Base-by-base conservation (phyloP, 805 yeast genomes). In the Wickerhamiella australiensis region DNA sequence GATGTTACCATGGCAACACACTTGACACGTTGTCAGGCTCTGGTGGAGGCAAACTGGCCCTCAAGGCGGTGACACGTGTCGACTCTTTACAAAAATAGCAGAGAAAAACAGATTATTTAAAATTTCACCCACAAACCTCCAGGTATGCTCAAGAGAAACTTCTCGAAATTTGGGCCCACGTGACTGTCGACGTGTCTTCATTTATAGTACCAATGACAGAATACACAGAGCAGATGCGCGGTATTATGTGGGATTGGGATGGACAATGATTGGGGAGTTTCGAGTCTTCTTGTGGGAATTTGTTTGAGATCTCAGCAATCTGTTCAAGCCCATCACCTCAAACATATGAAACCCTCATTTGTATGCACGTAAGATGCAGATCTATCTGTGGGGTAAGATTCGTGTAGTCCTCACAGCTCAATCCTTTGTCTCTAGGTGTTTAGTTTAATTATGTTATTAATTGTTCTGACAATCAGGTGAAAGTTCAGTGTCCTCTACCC, bases 1-100 rank as follows among this genome's bases (percentile, higher is more conserved):
- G 7, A 23, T 27, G 47, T 45, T 45, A 23, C 42, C 42, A 25
- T 35, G 47, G 41, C 47, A 45, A 45, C 47, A n/a, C 21, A 3
- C 13, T 67, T 57, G 44, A 41, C 44, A 41, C 44, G 44, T 41
- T 33, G 38, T 9, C 18, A 38, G 52, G 59, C 45, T 5, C 57
- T 51, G 17, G 63, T 49, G 50, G 2, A 71, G 68, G 36, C 55
- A n/a, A 59, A 25, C 18, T 6, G 38, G 29, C n/a, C n/a, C 17
- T 13, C 12, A n/a, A 20, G n/a, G 42, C 5, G 38, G 15, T 5
- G 15, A 9, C 13, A 33, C 5, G 3, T 11, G 13, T 3, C 4
- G 13, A 29, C 13, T 11, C 7, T 29, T 3, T 29, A 29, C 13
- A 29, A 29, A 29, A 6, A 4, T 12, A 4, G 13, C 13, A 25